Percentiles rank a stretch among this genome's conserved stretches.
Evolutionary conservation across 352 stramenopile genomes (phyloP).

Genomic region (Phytophthora constricta): DNA sequence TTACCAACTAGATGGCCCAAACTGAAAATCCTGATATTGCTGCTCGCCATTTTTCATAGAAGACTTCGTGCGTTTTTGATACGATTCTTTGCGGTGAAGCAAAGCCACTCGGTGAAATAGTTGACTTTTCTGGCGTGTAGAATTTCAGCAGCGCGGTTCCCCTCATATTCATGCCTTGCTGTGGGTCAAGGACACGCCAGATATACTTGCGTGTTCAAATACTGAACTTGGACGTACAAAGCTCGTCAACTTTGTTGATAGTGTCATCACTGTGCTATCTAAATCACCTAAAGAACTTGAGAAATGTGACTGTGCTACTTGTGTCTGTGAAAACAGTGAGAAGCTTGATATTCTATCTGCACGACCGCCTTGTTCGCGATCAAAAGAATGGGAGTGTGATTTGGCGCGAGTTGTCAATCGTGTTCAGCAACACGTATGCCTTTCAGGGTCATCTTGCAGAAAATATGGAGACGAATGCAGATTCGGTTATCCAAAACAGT

Average conservation of each 20-base stretch:
- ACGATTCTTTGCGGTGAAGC: not conserved
- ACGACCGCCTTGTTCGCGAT: not conserved
- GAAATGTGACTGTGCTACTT: not conserved
- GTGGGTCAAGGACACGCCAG: constrained; percentile 25
- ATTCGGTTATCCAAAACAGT: constrained; percentile 18
- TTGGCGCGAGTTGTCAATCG: not conserved
- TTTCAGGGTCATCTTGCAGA: constrained; percentile 7
- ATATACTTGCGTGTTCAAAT: constrained; percentile 15
- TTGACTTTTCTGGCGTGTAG: constrained; percentile 33
- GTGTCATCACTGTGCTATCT: not conserved
- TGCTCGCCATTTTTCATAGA: constrained; percentile 19
- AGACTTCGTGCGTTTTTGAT: constrained; percentile 29
- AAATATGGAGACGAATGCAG: constrained; percentile 5
- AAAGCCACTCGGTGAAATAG: constrained; percentile 18
- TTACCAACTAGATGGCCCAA: too few relatives aligned
- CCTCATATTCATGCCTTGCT: constrained; percentile 32
- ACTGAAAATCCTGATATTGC: constrained; percentile 31
- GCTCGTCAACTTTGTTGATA: not conserved
- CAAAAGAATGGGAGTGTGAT: constrained; percentile 6
- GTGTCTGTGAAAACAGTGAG: not conserved
- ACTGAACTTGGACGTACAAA: not conserved
- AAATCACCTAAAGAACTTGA: not conserved
- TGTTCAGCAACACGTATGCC: constrained; percentile 20
- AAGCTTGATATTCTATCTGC: not conserved
- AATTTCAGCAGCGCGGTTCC: constrained; percentile 31